Percentiles rank a stretch among this genome's conserved stretches.
These are phyloP conservation scores for Boletus insuetus DNA, from an alignment of 768 basidiomycete species.

Conservation along the genomic window DNA sequence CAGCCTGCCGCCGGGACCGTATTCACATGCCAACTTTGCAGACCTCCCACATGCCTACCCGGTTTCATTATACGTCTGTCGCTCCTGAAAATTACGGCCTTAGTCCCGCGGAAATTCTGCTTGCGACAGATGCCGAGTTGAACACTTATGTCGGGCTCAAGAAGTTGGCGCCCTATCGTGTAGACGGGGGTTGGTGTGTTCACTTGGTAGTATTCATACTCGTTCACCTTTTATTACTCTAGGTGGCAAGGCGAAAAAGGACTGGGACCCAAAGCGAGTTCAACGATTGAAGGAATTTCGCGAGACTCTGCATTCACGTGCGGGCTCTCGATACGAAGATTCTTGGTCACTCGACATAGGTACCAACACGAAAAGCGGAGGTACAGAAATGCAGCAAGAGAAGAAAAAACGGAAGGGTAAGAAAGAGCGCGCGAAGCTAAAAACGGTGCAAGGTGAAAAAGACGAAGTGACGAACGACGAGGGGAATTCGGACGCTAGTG, in stretches of 20 bases:
- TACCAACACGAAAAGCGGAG: constrained; percentile 4
- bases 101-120: constrained; percentile 80
- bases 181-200: constrained; percentile 35
- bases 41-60: constrained; percentile 88
- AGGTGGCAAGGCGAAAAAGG: constrained; percentile 28
- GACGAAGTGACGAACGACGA: not conserved
- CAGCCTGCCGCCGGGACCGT: not conserved
- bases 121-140: constrained; percentile 89
- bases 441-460: constrained; percentile 25
- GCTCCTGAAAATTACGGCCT: constrained; percentile 63
- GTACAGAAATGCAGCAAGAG: constrained; percentile 13
- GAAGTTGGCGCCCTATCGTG: constrained; percentile 87
- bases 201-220: constrained; percentile 2
- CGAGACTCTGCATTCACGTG: constrained; percentile 49
- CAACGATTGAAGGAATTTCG: constrained; percentile 75
- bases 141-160: constrained; percentile 90
- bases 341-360: constrained; percentile 16
- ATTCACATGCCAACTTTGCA: constrained; percentile 31
- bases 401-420: constrained; percentile 67
- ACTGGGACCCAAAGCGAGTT: constrained; percentile 61
- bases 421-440: constrained; percentile 62
- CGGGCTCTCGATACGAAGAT: constrained; percentile 17
- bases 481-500: not conserved
- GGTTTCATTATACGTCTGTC: constrained; percentile 87
- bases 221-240: not conserved